Conservation (phyloP, 2,329 filamentous ascomycete genomes). For the Arthrinium phaeospermum region DNA sequence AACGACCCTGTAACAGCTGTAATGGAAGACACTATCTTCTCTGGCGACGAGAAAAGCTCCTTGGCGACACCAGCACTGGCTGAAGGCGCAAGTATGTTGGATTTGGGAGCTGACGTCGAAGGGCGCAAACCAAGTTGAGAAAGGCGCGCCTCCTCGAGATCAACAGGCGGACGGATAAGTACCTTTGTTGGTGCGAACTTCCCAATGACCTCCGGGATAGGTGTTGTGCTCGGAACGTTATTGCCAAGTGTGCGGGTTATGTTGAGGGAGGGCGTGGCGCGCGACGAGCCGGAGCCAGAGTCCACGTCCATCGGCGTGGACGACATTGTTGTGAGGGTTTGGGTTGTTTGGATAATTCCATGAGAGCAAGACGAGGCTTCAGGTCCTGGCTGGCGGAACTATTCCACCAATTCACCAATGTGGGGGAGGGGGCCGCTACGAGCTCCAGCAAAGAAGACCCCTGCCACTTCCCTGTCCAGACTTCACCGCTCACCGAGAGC, state of each 20-base stretch:
- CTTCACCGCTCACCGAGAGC: not conserved
- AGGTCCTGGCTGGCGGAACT: not conserved
- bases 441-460: not conserved
- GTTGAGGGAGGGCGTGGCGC: constrained; percentile 50
- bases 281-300: constrained; percentile 44
- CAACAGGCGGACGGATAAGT: constrained; percentile 31
- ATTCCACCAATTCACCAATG: not conserved
- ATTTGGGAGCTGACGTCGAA: not conserved
- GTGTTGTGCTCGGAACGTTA: constrained; percentile 58
- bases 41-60: not conserved
- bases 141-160: constrained; percentile 6
- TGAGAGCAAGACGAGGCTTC: not conserved
- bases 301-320: constrained; percentile 61
- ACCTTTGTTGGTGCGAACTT: constrained; percentile 84
- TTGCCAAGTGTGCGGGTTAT: constrained; percentile 54
- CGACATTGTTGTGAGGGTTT: constrained; percentile 17
- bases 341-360: not conserved
- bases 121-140: not conserved
- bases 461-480: constrained; percentile 19
- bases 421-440: constrained; percentile 2
- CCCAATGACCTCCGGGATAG: constrained; percentile 78
- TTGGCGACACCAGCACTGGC: not conserved
- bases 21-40: not conserved
- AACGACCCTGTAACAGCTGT: not conserved
- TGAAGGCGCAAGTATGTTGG: not conserved